A percentile compares a stretch with the other conserved stretches of the same genome.
These are phyloP conservation scores for Apophysomyces trapeziformis DNA, from an alignment of 371 early-diverging fungal species.

Conservation along the genomic window DNA sequence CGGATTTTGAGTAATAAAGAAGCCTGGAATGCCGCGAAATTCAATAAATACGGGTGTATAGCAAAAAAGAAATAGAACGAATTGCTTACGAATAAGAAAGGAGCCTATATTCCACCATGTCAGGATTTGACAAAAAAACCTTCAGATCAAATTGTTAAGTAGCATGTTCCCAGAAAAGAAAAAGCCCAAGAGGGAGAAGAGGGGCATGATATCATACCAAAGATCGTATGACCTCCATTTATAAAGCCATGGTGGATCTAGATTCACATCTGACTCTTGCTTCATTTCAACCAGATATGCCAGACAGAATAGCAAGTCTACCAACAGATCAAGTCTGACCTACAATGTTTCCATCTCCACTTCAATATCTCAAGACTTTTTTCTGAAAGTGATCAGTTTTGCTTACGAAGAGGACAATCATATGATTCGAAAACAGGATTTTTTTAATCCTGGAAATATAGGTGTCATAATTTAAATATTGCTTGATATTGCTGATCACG, in stretches of 20 bases:
- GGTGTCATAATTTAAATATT: constrained; percentile 24
- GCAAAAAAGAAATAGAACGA: neutral
- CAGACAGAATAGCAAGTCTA: constrained; percentile 66
- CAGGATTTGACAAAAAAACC: constrained; percentile 51
- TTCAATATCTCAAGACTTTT: neutral
- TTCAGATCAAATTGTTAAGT: constrained; percentile 20
- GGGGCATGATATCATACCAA: constrained; percentile 39
- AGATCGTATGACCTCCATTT: constrained; percentile 57
- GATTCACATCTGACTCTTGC: constrained; percentile 49
- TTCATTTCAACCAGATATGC: constrained; percentile 72
- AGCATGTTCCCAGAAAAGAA: constrained; percentile 12
- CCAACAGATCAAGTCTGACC: constrained; percentile 61
- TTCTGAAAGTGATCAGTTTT: too few species aligned
- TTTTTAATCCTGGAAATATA: constrained; percentile 14
- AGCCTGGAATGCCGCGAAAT: constrained; percentile 20
- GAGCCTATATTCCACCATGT: constrained; percentile 49
- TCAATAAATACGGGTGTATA: too few species aligned
- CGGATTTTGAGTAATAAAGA: constrained; percentile 35
- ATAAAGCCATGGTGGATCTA: constrained; percentile 64
- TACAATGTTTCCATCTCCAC: constrained; percentile 20
- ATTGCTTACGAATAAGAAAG: constrained; percentile 43
- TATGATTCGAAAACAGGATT: constrained; percentile 21
- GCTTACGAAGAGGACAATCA: constrained; percentile 32
- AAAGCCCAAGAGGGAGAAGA: too few species aligned
- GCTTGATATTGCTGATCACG: constrained; percentile 20